Evolutionary conservation across 2,329 filamentous ascomycete species (phyloP).

Genomic region (Leptosphaerulina australis): DNA sequence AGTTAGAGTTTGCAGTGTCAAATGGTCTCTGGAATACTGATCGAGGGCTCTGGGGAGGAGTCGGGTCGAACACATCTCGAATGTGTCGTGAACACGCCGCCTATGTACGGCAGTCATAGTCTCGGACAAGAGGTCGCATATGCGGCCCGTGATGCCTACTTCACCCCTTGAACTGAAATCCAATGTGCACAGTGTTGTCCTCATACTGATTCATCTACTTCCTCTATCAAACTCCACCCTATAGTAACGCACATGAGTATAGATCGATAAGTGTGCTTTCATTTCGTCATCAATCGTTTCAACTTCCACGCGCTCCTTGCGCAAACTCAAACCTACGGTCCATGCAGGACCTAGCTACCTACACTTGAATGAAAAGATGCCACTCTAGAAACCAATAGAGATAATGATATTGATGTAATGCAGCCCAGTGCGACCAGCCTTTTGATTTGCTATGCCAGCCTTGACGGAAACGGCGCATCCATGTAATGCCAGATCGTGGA

Average conservation of each 20-base stretch:
- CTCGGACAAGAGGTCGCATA: too few species aligned
- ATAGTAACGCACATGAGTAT: conserved; percentile 20
- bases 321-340: too few species aligned
- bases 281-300: conserved; percentile 18
- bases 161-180: too few species aligned
- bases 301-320: conserved; percentile 4
- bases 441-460: conserved; percentile 9
- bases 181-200: too few species aligned
- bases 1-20: too few species aligned
- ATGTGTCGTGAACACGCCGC: too few species aligned
- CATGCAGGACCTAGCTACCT: too few species aligned
- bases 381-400: conserved; percentile 11
- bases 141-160: too few species aligned
- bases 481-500: conserved; percentile 15
- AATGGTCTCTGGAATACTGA: too few species aligned
- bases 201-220: conserved; percentile 13
- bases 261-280: conserved; percentile 19
- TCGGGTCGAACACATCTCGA: too few species aligned
- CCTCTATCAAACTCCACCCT: conserved; percentile 14
- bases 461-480: conserved; percentile 6
- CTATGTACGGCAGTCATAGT: too few species aligned
- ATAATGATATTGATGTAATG: conserved; percentile 10
- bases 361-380: conserved; percentile 4
- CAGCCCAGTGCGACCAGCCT: conserved; percentile 7
- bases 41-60: too few species aligned